Evolutionary conservation across 768 basidiomycete species (phyloP).

Genomic region (Termitomyces sp.): DNA sequence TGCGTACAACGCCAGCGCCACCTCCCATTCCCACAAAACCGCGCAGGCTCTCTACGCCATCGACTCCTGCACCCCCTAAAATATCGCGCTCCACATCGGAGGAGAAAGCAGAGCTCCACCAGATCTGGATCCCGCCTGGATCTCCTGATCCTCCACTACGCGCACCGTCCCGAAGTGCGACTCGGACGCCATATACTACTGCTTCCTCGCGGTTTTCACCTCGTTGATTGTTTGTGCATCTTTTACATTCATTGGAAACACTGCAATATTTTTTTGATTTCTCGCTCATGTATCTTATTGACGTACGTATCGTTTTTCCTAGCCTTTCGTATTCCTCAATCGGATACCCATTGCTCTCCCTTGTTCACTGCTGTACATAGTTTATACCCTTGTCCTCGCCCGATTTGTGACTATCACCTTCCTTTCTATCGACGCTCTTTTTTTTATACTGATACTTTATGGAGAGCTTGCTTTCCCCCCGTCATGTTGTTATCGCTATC

Average conservation of each 20-base stretch:
- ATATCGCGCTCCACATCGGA: constrained; percentile 61
- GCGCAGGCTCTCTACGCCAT: constrained; percentile 49
- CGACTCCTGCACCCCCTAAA: constrained; percentile 52
- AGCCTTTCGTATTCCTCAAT: constrained; percentile 5
- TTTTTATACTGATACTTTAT: constrained; percentile 12
- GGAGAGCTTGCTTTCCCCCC: constrained; percentile 20
- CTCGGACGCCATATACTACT: constrained; percentile 16
- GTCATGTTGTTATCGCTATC: constrained; percentile 15
- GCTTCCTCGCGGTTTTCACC: constrained; percentile 19
- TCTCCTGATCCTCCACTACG: constrained; percentile 19
- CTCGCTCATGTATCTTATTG: constrained; percentile 29
- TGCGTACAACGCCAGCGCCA: constrained; percentile 35
- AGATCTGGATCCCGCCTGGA: constrained; percentile 60
- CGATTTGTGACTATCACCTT: constrained; percentile 22
- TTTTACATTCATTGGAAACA: constrained; percentile 13
- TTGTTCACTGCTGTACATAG: constrained; percentile 29
- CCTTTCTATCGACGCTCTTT: constrained; percentile 5
- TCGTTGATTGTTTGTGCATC: constrained; percentile 15
- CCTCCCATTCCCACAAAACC: constrained; percentile 36
- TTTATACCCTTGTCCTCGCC: constrained; percentile 19
- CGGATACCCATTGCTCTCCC: constrained; percentile 14
- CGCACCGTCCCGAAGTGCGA: constrained; percentile 24
- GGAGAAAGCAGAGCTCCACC: constrained; percentile 57
- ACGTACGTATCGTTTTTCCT: constrained; percentile 13
- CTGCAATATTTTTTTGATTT: not conserved